phyloP scores from a whole-genome alignment of 2,329 filamentous ascomycete species.

The Exophiala aquamarina region DNA sequence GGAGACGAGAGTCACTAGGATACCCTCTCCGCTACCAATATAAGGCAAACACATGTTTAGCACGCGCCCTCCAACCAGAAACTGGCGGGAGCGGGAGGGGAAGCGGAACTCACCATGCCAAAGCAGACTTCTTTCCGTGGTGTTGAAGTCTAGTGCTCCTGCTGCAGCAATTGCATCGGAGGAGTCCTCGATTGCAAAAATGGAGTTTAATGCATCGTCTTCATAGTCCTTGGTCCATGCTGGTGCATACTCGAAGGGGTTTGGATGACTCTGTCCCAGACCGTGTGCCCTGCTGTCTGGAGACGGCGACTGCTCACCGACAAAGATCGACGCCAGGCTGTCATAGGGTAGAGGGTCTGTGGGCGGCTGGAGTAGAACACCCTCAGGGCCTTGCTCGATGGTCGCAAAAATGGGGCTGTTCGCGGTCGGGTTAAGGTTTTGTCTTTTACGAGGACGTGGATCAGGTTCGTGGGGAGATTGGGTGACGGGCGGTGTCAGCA shows the following conservation, averaged over 20 bases:
- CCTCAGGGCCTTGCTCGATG: neutral
- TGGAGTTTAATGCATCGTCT: neutral
- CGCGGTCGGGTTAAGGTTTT: neutral
- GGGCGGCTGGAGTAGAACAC: neutral
- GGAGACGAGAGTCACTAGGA: neutral
- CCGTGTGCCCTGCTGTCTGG: neutral
- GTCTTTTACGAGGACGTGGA: neutral
- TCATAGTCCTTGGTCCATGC: neutral
- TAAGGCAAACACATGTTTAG: neutral
- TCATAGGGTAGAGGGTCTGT: neutral
- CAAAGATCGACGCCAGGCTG: neutral
- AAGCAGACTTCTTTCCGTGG: conserved; percentile 7
- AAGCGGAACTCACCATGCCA: conserved; percentile 15
- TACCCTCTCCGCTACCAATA: neutral
- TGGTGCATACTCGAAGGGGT: neutral
- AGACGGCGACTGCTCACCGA: neutral
- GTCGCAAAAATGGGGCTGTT: neutral
- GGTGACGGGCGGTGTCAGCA: neutral
- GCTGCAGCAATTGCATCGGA: neutral
- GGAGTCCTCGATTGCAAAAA: neutral
- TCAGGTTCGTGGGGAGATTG: neutral
- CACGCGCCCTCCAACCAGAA: neutral
- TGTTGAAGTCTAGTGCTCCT: neutral
- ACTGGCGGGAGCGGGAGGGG: neutral
- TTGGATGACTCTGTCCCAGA: neutral